These are phyloP conservation scores for Pseudonectria foliicola DNA, from an alignment of 2,329 filamentous ascomycete genomes.

Conservation along the genomic window DNA sequence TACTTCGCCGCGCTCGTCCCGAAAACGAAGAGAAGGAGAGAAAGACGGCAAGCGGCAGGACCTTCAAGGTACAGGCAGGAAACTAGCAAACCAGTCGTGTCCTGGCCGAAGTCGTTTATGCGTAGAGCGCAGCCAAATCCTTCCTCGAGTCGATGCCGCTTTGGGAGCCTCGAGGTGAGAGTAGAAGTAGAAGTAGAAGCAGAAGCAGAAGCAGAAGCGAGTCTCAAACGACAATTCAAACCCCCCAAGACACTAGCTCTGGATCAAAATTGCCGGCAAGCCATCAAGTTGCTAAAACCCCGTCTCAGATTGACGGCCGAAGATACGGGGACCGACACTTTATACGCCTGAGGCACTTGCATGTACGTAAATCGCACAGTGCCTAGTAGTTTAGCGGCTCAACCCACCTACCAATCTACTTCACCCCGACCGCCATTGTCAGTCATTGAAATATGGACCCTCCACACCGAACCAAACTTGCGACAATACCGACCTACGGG, in stretches of 20 bases:
- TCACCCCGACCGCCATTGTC: slow-evolving; percentile 11
- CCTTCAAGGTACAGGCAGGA: slow-evolving; percentile 59
- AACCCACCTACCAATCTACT: no score
- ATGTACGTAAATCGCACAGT: no score
- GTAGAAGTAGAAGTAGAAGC: no score
- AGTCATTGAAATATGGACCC: slow-evolving; percentile 4
- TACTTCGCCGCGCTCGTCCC: slow-evolving; percentile 89
- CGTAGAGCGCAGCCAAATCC: no score
- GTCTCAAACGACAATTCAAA: no score
- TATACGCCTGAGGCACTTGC: background rate
- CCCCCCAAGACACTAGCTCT: no score
- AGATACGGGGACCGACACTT: background rate
- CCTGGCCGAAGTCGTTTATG: no score
- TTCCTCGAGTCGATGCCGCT: no score
- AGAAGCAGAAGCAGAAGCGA: no score
- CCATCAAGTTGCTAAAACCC: no score
- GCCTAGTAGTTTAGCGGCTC: slow-evolving; percentile 5
- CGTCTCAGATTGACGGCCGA: background rate
- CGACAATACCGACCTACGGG: slow-evolving; percentile 18
- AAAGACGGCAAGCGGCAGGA: slow-evolving; percentile 94
- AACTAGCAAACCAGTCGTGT: slow-evolving; percentile 13
- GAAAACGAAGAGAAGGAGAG: slow-evolving; percentile 96
- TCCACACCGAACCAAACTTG: slow-evolving; percentile 1
- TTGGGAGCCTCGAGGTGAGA: no score
- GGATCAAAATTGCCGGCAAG: no score